phyloP scores from a whole-genome alignment of 2,329 filamentous ascomycete genomes.

The Pseudopithomyces chartarum region DNA sequence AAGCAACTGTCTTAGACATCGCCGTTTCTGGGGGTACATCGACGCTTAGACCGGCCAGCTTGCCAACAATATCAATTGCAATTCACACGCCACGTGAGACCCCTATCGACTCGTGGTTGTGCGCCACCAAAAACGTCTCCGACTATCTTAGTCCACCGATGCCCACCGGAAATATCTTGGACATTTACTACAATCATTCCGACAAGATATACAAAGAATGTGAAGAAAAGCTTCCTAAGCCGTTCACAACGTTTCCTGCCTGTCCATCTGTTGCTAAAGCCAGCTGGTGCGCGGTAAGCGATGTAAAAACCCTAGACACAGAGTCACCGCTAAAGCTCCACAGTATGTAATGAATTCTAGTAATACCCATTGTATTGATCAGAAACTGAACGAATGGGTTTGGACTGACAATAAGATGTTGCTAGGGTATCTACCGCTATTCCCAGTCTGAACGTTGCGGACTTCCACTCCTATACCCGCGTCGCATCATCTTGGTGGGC shows the following conservation, averaged over 20 bases:
- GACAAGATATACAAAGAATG: conserved; percentile 2
- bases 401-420: not conserved
- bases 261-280: conserved; percentile 3
- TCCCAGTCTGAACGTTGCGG: not conserved
- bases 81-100: not conserved
- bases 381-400: no score
- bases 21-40: not conserved
- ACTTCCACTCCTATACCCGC: conserved; percentile 1
- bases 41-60: not conserved
- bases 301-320: not conserved
- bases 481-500: not conserved
- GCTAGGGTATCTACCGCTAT: conserved; percentile 1
- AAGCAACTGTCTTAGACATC: not conserved
- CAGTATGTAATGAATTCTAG: not conserved
- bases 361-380: no score
- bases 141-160: conserved; percentile 2
- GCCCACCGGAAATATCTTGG: not conserved
- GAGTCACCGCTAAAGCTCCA: not conserved
- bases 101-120: not conserved
- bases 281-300: conserved; percentile 2
- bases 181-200: conserved; percentile 4
- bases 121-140: conserved; percentile 3
- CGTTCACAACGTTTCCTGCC: not conserved
- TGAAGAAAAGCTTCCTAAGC: not conserved
- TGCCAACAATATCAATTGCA: not conserved